phyloP scores from a whole-genome alignment of 495 filamentous ascomycete genomes.

The Aspergillus heteromorphus region DNA sequence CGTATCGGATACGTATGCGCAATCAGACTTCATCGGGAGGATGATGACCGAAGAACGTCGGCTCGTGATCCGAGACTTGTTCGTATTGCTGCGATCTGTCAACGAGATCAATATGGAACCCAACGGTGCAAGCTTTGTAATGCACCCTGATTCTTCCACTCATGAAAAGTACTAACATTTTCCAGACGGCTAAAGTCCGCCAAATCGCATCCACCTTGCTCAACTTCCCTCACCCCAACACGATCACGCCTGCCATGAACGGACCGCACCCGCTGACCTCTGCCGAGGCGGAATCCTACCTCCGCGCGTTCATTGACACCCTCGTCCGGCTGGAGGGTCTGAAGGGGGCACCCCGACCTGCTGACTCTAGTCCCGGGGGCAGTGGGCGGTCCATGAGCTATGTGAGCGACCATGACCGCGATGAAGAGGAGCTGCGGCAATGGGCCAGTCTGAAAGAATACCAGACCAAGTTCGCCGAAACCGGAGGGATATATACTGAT shows the following conservation, averaged over 20 bases:
- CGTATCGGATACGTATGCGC: slow-evolving; percentile 21
- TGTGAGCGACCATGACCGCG: slow-evolving; percentile 49
- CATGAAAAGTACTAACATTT: slow-evolving; percentile 1
- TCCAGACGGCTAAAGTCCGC: slow-evolving; percentile 59
- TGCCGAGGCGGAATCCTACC: slow-evolving; percentile 55
- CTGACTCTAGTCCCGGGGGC: slow-evolving; percentile 19
- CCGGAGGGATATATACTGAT: slow-evolving; percentile 48
- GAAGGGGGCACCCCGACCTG: not conserved
- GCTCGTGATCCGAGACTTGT: slow-evolving; percentile 66
- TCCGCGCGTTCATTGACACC: slow-evolving; percentile 63
- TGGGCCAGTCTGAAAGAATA: slow-evolving; percentile 74
- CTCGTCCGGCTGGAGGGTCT: slow-evolving; percentile 61
- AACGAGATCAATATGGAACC: slow-evolving; percentile 78
- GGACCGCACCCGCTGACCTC: slow-evolving; percentile 31
- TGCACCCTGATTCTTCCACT: not conserved
- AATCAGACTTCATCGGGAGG: slow-evolving; percentile 44
- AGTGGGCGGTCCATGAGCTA: slow-evolving; percentile 39
- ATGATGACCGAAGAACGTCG: slow-evolving; percentile 66
- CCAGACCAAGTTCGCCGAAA: slow-evolving; percentile 64
- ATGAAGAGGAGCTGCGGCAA: slow-evolving; percentile 64
- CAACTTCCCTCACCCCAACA: slow-evolving; percentile 51
- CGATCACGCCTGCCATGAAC: slow-evolving; percentile 23
- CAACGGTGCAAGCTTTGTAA: slow-evolving; percentile 66
- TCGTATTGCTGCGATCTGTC: slow-evolving; percentile 63
- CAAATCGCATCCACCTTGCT: slow-evolving; percentile 72